Evolutionary conservation across 2,329 filamentous ascomycete species (phyloP), one percentile per base, ranked within the genome.

Genomic region (Pseudogymnoascus sp.): DNA sequence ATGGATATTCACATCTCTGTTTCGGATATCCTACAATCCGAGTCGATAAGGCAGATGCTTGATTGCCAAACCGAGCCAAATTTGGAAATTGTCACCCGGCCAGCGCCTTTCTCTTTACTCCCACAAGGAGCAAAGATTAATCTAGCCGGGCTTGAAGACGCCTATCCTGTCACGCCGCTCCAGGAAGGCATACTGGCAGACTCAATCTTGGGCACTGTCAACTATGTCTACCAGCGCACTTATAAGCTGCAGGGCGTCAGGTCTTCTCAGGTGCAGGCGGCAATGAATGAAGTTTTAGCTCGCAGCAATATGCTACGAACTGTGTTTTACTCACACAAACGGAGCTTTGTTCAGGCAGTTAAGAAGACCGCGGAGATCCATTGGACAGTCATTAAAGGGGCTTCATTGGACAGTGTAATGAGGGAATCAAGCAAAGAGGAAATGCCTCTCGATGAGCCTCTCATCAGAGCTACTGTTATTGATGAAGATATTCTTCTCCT

Each of bases 151-250:
- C 64, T 74, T 21, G 70, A 75, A 34, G 76, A 78, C 63, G 66
- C 75, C 0, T 78, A 75, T 47, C 75, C 75, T 1, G 73, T 71
- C 62, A 72, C 73, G 5, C 69, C 72, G 1, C 67, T 75, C 1
- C 77, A 79, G 60, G 74, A 75, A 64, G 73, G 73, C 0, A 64
- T 79, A 1, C 64, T 79, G 16, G 70, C 73, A 1, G 64, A 77
- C 10, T 69, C 76, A 1, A 61, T 68, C 34, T 71, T 71, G 26
- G 61, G 69, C 1, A 40, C 67, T 3, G 75, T 71, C 3, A 67
- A 69, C 1, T 79, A 78, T 61, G 68, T 77, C 21, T 70, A 72
- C 1, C 71, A 64, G 37, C 26, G 51, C 51, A 57, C 51, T 7
- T 57, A 57, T 34, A 34, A 57, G 29, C 29, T 57, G 10, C 51